Conservation (phyloP, 495 filamentous ascomycete genomes). For the Parathielavia hyrcaniae region DNA sequence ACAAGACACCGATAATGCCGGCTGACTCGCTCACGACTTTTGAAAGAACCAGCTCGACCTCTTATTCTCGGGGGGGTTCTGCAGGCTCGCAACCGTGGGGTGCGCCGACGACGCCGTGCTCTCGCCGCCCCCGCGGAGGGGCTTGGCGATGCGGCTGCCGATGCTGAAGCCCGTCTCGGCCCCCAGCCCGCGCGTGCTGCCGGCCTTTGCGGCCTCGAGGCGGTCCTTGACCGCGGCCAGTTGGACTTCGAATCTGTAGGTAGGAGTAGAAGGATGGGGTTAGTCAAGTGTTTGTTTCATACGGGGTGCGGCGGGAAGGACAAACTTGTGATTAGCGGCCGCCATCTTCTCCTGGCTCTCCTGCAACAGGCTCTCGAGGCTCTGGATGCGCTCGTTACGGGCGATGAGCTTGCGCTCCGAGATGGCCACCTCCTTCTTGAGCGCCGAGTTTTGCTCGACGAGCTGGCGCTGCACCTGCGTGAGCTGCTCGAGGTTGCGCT, state of each 20-base stretch:
- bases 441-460: slow-evolving; percentile 88
- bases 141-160: slow-evolving; percentile 89
- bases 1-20: neutral
- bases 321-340: slow-evolving; percentile 89
- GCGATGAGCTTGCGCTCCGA: slow-evolving; percentile 95
- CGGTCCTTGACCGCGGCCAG: slow-evolving; percentile 96
- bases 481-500: slow-evolving; percentile 95
- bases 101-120: slow-evolving; percentile 47
- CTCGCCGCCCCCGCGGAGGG: slow-evolving; percentile 82
- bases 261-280: neutral
- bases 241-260: slow-evolving; percentile 83
- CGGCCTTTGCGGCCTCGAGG: slow-evolving; percentile 88
- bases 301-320: slow-evolving; percentile 16
- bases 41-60: slow-evolving; percentile 55
- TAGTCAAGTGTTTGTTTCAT: neutral
- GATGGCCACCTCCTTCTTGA: slow-evolving; percentile 99
- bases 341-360: slow-evolving; percentile 97
- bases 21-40: slow-evolving; percentile 31
- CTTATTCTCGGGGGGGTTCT: slow-evolving; percentile 48
- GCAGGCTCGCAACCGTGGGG: slow-evolving; percentile 48
- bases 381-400: slow-evolving; percentile 91
- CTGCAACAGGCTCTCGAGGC: slow-evolving; percentile 82
- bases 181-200: slow-evolving; percentile 73
- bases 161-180: slow-evolving; percentile 67
- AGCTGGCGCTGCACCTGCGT: slow-evolving; percentile 96